A percentile compares a stretch with the other conserved stretches of the same genome.
Evolutionary conservation across 805 yeast species (phyloP).

Genomic region (Komagataella kurtzmanii): DNA sequence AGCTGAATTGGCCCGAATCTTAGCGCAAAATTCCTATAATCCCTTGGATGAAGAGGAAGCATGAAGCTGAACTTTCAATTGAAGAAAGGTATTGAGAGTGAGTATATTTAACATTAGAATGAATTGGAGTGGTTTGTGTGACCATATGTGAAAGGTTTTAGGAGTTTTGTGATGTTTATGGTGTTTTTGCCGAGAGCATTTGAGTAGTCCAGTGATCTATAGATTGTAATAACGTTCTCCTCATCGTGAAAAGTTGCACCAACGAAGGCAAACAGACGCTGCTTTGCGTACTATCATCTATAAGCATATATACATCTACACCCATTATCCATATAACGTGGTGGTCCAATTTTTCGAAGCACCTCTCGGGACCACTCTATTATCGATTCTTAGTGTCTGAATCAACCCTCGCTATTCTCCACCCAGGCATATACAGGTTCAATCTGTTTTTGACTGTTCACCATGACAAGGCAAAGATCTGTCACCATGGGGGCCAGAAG

Average conservation of each 20-base stretch:
- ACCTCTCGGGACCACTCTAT: not conserved
- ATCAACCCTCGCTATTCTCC: not conserved
- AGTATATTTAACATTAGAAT: no score
- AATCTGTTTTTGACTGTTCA: not conserved
- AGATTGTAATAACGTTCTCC: not conserved
- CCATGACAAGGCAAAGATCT: not conserved
- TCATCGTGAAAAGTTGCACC: not conserved
- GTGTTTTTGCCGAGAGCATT: no score
- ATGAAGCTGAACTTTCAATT: not conserved
- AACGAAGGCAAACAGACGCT: not conserved
- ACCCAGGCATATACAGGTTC: not conserved
- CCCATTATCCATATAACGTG: not conserved
- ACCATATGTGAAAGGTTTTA: no score
- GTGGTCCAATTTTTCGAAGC: not conserved
- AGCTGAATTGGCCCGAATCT: slow-evolving; percentile 56
- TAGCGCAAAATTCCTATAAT: slow-evolving; percentile 76
- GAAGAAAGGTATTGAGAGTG: no score
- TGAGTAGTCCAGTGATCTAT: no score
- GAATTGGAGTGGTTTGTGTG: no score
- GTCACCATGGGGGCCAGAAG: not conserved
- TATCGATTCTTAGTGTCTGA: not conserved
- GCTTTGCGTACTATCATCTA: not conserved
- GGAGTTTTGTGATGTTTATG: no score
- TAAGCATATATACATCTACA: no score
- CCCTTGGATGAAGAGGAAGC: slow-evolving; percentile 62